Evolutionary conservation across 495 filamentous ascomycete species (phyloP).

Genomic region (Sordaria brevicollis): DNA sequence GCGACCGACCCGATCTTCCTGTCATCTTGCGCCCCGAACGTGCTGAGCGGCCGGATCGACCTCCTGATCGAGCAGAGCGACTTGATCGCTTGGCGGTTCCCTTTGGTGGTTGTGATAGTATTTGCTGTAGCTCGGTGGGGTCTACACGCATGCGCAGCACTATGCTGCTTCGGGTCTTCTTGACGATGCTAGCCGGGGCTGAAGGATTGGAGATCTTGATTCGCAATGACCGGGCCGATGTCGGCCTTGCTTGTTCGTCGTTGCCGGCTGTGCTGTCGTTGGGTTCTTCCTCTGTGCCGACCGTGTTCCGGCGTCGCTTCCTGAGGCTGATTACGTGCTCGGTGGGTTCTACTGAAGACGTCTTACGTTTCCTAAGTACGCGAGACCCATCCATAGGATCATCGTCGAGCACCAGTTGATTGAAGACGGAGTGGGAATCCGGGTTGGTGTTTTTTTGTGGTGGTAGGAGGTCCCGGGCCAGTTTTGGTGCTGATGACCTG

Average conservation of each 20-base stretch:
- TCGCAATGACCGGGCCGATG: conserved; percentile 30
- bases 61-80: neutral
- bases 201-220: conserved; percentile 19
- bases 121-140: conserved; percentile 45
- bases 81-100: conserved; percentile 37
- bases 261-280: conserved; percentile 19
- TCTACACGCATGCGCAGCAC: conserved; percentile 47
- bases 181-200: conserved; percentile 17
- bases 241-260: conserved; percentile 24
- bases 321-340: conserved; percentile 32
- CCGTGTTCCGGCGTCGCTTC: conserved; percentile 33
- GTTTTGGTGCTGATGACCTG: conserved; percentile 38
- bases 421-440: conserved; percentile 81
- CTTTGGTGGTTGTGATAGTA: conserved; percentile 40
- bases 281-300: conserved; percentile 17
- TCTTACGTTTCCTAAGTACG: conserved; percentile 78
- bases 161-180: conserved; percentile 27
- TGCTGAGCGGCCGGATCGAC: neutral
- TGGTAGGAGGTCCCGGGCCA: conserved; percentile 68
- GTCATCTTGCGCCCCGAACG: neutral
- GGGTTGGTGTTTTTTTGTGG: conserved; percentile 59
- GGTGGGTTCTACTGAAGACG: conserved; percentile 37
- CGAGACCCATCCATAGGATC: conserved; percentile 80
- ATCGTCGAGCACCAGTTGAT: conserved; percentile 65
- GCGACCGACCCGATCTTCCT: conserved; percentile 2